phyloP scores from a whole-genome alignment of 768 basidiomycete species.

The Mycena kentingensis region DNA sequence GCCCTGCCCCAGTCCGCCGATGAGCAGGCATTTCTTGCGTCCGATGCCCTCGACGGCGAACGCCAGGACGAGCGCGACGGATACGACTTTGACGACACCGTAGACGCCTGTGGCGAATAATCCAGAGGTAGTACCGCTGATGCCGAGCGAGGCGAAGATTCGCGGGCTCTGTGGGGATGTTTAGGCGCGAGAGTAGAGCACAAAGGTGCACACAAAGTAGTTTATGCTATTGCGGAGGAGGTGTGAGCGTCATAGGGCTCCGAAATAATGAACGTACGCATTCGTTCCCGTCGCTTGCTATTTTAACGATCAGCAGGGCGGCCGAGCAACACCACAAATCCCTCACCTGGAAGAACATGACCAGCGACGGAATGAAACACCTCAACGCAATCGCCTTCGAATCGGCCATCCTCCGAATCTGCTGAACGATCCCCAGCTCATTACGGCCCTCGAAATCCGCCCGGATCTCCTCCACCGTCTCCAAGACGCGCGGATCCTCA shows the following conservation, averaged over 20 bases:
- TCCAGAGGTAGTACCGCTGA: slow-evolving; percentile 42
- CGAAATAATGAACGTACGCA: no score
- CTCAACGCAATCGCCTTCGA: slow-evolving; percentile 41
- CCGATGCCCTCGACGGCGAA: slow-evolving; percentile 53
- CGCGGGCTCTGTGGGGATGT: slow-evolving; percentile 35
- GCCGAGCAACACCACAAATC: not conserved
- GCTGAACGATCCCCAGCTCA: slow-evolving; percentile 34
- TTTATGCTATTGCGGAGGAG: no score
- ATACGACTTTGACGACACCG: slow-evolving; percentile 44
- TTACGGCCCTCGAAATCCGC: slow-evolving; percentile 47
- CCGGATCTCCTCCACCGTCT: slow-evolving; percentile 48
- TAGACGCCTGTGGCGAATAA: slow-evolving; percentile 53
- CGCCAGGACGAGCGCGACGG: slow-evolving; percentile 41
- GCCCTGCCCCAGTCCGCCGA: slow-evolving; percentile 52
- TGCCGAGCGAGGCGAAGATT: slow-evolving; percentile 51
- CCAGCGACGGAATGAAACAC: slow-evolving; percentile 47
- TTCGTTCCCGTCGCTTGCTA: slow-evolving; percentile 58
- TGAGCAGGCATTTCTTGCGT: slow-evolving; percentile 50
- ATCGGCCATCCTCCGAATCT: slow-evolving; percentile 48
- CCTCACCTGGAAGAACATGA: slow-evolving; percentile 44
- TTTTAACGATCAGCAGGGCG: not conserved
- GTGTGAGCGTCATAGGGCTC: no score
- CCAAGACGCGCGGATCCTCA: slow-evolving; percentile 37
- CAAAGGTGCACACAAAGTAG: slow-evolving; percentile 37
- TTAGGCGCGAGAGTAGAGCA: not conserved